Base-by-base conservation (phyloP, 306 rosid genomes). In the Neltuma alba region DNA sequence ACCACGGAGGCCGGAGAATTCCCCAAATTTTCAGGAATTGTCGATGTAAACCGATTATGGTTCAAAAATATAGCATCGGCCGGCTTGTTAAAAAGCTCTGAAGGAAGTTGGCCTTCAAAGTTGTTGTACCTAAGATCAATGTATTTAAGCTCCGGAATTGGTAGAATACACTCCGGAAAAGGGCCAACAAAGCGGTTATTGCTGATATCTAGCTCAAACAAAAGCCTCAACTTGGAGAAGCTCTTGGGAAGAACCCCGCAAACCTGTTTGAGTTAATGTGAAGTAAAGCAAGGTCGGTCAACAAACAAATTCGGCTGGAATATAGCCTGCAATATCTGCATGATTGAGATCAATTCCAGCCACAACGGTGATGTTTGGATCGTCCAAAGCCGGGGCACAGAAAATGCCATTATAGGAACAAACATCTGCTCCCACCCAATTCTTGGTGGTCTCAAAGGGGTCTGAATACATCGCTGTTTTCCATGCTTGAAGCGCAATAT, bases 131-230 rank as follows among this genome's bases (percentile, higher is more conserved):
- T 80, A 0, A 94, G 12, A 23, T 94, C 98, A 2, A 94, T 81
- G 78, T 38, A 94, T 54, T 71, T 86, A 0, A 88, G 38, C 1
- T 62, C 61, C 0, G 92, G 90, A 74, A 89, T 55, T 1, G 76
- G 20, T 10, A 92, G 72, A 50, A 94, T 84, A 0, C 83, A 84
- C 0, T 2, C 7, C 0, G 98, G 98, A 75, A 94, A 94, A 2
- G 15, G n/a, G 0, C 98, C 98, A 1, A 89, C 98, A 12, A 94
- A 91, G 0, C 97, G 89, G 74, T 94, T 94, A 80, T 92, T 94
- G 72, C 98, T 94, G 0, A 91, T 25, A 54, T 94, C 98, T 0
- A 91, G 23, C 78, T 94, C 97, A 5, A 41, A 30, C 57, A 94
- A 76, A 8, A 92, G 82, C 27, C 0, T 80, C 1, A 94, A 77